Evolutionary conservation across 2,329 filamentous ascomycete species (phyloP).

Genomic region (Exophiala sideris): DNA sequence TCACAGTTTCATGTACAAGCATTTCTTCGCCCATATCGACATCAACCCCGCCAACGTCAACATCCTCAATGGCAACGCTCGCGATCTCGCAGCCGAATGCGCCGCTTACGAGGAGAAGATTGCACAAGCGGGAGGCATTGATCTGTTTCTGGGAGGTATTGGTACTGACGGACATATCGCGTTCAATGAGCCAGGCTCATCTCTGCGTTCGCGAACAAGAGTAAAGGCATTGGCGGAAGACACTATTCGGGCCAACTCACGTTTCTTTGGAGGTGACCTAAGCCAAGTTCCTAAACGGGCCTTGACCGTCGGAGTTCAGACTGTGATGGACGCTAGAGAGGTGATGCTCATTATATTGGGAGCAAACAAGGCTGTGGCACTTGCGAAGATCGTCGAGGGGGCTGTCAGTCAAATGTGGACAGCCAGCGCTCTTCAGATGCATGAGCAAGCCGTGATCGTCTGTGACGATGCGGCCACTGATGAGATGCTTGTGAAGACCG

Average conservation of each 20-base stretch:
- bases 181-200: constrained; percentile 86
- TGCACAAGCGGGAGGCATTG: constrained; percentile 70
- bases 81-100: constrained; percentile 72
- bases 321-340: constrained; percentile 75
- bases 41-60: constrained; percentile 78
- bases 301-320: constrained; percentile 79
- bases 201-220: constrained; percentile 70
- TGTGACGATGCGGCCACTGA: constrained; percentile 77
- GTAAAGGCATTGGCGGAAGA: constrained; percentile 87
- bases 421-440: constrained; percentile 73
- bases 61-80: constrained; percentile 77
- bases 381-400: constrained; percentile 77
- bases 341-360: constrained; percentile 80
- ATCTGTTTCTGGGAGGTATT: constrained; percentile 80
- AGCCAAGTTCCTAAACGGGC: constrained; percentile 75
- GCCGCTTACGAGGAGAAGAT: constrained; percentile 77
- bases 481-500: constrained; percentile 70
- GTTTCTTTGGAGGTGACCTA: constrained; percentile 76
- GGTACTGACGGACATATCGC: constrained; percentile 85
- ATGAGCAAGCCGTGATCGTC: constrained; percentile 77
- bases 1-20: constrained; percentile 89
- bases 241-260: constrained; percentile 78
- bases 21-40: constrained; percentile 85
- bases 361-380: constrained; percentile 73
- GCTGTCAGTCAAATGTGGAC: constrained; percentile 92